Conservation (phyloP, 2,329 filamentous ascomycete species). For the Hypoxylon sp. region DNA sequence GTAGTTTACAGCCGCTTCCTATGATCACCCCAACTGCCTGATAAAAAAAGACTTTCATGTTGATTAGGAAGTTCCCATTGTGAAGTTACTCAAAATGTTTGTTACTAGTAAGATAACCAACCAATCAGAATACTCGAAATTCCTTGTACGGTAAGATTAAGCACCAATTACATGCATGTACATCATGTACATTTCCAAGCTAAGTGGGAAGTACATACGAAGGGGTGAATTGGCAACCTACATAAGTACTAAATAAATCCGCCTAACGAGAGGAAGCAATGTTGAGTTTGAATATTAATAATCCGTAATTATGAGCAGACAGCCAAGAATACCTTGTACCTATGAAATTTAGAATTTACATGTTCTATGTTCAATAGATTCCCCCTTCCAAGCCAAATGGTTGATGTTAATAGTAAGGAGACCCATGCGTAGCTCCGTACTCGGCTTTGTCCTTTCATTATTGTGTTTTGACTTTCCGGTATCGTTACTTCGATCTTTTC, state of each 20-base stretch:
- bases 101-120: constrained; percentile 11
- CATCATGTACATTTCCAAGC: not conserved
- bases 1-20: constrained; percentile 15
- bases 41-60: not conserved
- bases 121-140: constrained; percentile 27
- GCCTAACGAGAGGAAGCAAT: constrained; percentile 7
- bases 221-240: constrained; percentile 15
- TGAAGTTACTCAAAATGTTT: constrained; percentile 5
- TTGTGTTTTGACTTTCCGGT: constrained; percentile 3
- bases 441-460: constrained; percentile 8
- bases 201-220: constrained; percentile 2
- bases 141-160: constrained; percentile 18
- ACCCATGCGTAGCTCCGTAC: constrained; percentile 13
- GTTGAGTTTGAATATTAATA: constrained; percentile 3
- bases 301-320: not conserved
- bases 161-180: constrained; percentile 22
- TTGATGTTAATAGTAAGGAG: constrained; percentile 13
- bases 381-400: constrained; percentile 32
- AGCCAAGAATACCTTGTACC: constrained; percentile 16
- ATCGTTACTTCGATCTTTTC: constrained; percentile 7
- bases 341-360: constrained; percentile 11
- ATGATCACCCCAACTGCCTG: not conserved
- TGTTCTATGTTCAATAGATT: constrained; percentile 6
- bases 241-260: not conserved
- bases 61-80: constrained; percentile 3